Evolutionary conservation across 345 rosid species (phyloP).

Genomic region (Hibiscus mutabilis): DNA sequence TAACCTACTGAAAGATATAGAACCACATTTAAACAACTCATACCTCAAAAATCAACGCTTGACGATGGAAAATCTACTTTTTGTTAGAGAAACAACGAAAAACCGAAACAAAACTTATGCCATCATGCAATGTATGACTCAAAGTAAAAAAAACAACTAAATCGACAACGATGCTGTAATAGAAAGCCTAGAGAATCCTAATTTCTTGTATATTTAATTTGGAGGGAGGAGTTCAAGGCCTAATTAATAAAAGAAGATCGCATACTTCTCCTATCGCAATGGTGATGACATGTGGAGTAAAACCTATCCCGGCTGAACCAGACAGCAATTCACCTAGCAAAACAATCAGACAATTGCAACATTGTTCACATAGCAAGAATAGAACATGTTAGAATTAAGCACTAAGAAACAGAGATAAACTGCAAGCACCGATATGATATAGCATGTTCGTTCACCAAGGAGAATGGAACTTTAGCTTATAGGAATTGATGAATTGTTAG

Average conservation of each 20-base stretch:
- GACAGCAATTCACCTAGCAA: conserved; percentile 54
- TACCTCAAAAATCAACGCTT: neutral
- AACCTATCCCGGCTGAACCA: conserved; percentile 65
- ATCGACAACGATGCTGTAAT: neutral
- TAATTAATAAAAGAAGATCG: conserved; percentile 9
- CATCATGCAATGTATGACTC: neutral
- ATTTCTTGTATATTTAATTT: neutral
- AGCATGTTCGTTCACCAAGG: neutral
- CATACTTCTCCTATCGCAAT: conserved; percentile 70
- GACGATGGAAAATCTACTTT: neutral
- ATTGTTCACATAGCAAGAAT: neutral
- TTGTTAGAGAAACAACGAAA: neutral
- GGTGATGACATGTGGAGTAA: conserved; percentile 64
- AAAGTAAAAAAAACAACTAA: neutral
- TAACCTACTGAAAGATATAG: neutral
- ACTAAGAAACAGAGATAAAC: neutral
- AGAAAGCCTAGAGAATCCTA: neutral
- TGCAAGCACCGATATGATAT: neutral
- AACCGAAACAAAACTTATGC: neutral
- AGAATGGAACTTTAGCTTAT: neutral
- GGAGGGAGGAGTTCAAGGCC: neutral
- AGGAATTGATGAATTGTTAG: neutral
- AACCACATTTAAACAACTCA: neutral
- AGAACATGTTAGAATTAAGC: conserved; percentile 10
- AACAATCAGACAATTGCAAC: conserved; percentile 18